Base-by-base conservation (phyloP, 129 eudicot species). In the Saussurea involucrata region DNA sequence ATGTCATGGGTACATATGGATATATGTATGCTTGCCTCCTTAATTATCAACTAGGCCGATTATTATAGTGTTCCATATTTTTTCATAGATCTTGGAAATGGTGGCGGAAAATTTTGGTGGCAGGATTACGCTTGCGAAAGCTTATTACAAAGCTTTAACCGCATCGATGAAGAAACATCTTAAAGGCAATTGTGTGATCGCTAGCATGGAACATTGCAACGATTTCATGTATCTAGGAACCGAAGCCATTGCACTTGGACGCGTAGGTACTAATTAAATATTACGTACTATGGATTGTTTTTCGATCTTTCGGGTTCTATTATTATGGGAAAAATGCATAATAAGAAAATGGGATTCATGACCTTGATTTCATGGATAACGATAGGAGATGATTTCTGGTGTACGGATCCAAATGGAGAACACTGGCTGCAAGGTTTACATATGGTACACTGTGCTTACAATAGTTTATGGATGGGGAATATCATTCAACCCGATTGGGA, bases 201-300 rank as follows among this genome's bases (percentile, higher is more conserved):
- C 98, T 1, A 94, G 98, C 80, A 94, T 94, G 98, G 93, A 94
- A 53, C 98, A 94, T 69, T 91, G 97, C 83, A 94, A 94, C 28
- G 98, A 94, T 83, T 94, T 94, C 86, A 94, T 94, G 98, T 87
- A 82, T 81, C 98, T 93, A 17, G 98, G 98, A 7, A 93, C 98
- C 17, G 90, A 93, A 82, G 83, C 98, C 79, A 91, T 93, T 18
- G 67, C 91, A 3, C 93, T 93, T 2, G 98, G 98, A 17, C 97
- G 98, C 67, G 97, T 93, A 12, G 98, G 98, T 93, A 77, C 6
- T 17, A 49, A 49, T 5, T 15, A 40, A 40, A 15, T 40, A 37
- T 10, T 37, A 37, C n/a, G n/a, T n/a, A n/a, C 3, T 34, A 34
- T 2, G 40, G 40, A 34, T 34, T 34, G 9, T 10, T 6, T 34